Percentiles rank a stretch among this genome's conserved stretches.
These are phyloP conservation scores for Beauveria scarabaeidicola DNA, from an alignment of 2,329 filamentous ascomycete species.

Conservation along the genomic window DNA sequence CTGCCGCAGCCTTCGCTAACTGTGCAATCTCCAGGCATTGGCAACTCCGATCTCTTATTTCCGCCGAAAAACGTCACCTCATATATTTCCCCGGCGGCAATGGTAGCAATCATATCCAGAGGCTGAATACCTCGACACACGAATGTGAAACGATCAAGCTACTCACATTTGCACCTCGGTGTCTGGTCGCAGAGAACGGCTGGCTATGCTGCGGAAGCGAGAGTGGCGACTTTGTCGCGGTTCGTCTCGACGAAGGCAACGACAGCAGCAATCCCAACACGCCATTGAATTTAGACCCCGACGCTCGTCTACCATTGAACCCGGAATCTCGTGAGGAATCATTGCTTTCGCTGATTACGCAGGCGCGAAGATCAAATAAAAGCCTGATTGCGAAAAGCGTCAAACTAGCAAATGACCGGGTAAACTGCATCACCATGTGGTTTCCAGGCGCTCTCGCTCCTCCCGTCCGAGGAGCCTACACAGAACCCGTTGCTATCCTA, in stretches of 20 bases:
- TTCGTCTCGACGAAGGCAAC: conserved; percentile 47
- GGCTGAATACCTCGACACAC: conserved; percentile 58
- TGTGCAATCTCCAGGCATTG: conserved; percentile 55
- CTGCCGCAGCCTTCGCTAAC: neutral
- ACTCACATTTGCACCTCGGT: conserved; percentile 68
- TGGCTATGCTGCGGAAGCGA: conserved; percentile 91
- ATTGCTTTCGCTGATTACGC: conserved; percentile 28
- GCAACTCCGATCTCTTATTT: conserved; percentile 86
- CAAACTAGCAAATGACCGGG: conserved; percentile 50
- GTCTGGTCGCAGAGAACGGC: conserved; percentile 74
- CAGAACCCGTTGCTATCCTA: conserved; percentile 56
- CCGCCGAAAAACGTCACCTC: conserved; percentile 63
- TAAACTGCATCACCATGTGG: conserved; percentile 60
- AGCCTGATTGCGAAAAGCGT: conserved; percentile 41
- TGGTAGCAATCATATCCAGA: conserved; percentile 56
- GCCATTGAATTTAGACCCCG: conserved; percentile 25
- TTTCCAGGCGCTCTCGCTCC: conserved; percentile 34
- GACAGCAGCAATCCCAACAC: conserved; percentile 21
- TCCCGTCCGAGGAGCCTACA: conserved; percentile 32
- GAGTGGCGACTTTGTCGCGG: conserved; percentile 76
- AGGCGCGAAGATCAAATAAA: conserved; percentile 33
- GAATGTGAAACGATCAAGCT: conserved; percentile 66
- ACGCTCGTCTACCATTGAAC: conserved; percentile 24
- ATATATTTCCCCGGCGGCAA: conserved; percentile 78
- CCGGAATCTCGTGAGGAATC: conserved; percentile 27